These are phyloP conservation scores for Ilyonectria destructans DNA, from an alignment of 2,329 filamentous ascomycete genomes.

Conservation along the genomic window DNA sequence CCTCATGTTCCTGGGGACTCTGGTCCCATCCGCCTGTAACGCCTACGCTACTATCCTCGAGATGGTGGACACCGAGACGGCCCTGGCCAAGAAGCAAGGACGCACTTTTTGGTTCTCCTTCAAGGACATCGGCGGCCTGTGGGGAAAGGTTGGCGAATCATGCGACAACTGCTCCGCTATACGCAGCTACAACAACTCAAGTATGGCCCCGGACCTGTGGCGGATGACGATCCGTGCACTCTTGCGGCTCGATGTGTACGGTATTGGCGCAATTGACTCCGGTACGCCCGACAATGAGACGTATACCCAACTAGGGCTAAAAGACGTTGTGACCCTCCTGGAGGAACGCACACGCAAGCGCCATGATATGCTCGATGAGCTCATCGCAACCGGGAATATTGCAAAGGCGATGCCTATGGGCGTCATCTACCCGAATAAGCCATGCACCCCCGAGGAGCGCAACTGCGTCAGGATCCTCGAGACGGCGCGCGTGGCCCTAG, in stretches of 20 bases:
- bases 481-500: slow-evolving; percentile 69
- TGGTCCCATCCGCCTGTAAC: slow-evolving; percentile 72
- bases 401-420: slow-evolving; percentile 46
- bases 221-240: slow-evolving; percentile 68
- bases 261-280: slow-evolving; percentile 54
- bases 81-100: slow-evolving; percentile 60
- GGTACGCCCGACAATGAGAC: slow-evolving; percentile 31
- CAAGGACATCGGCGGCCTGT: slow-evolving; percentile 65
- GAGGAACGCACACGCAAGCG: slow-evolving; percentile 66
- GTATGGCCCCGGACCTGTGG: slow-evolving; percentile 70
- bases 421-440: slow-evolving; percentile 44
- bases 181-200: slow-evolving; percentile 58
- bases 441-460: slow-evolving; percentile 54
- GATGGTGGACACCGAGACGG: slow-evolving; percentile 69
- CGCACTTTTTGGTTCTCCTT: slow-evolving; percentile 64
- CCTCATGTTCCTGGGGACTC: slow-evolving; percentile 71
- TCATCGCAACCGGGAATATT: slow-evolving; percentile 59
- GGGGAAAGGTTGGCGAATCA: slow-evolving; percentile 55
- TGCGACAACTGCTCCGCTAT: slow-evolving; percentile 48
- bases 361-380: slow-evolving; percentile 66
- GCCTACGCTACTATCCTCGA: slow-evolving; percentile 70
- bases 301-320: slow-evolving; percentile 65
- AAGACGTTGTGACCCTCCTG: slow-evolving; percentile 69
- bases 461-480: slow-evolving; percentile 69
- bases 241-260: slow-evolving; percentile 72